phyloP scores from a whole-genome alignment of 495 filamentous ascomycete species.

The Talaromyces stipitatus region DNA sequence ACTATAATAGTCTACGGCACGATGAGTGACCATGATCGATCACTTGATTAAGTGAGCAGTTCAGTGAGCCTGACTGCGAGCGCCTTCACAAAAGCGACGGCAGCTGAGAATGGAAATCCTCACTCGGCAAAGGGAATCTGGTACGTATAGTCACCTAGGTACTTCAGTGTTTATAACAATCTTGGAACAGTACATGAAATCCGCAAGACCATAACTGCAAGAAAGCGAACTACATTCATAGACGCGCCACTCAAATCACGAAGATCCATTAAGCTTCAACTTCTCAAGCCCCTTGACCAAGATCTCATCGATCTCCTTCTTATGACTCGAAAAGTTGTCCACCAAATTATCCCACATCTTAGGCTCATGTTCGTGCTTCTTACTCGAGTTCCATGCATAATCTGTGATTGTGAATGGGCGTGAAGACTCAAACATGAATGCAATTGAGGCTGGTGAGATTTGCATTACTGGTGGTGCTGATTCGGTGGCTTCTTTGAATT shows the following conservation, averaged over 20 bases:
- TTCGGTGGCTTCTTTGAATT: constrained; percentile 54
- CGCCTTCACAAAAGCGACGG: too few species aligned
- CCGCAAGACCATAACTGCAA: not conserved
- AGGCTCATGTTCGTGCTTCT: constrained; percentile 49
- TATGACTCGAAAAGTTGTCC: constrained; percentile 39
- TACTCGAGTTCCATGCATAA: constrained; percentile 43
- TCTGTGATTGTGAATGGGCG: constrained; percentile 45
- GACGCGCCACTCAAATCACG: not conserved
- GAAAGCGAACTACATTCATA: not conserved
- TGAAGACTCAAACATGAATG: constrained; percentile 55
- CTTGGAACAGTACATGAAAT: not conserved
- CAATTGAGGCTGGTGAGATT: constrained; percentile 41
- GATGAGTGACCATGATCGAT: too few species aligned
- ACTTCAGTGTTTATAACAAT: too few species aligned
- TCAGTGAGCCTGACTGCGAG: too few species aligned
- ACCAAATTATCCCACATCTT: constrained; percentile 50
- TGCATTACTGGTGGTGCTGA: constrained; percentile 33
- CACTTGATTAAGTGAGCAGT: too few species aligned
- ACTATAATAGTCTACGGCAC: too few species aligned
- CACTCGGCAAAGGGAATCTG: too few species aligned
- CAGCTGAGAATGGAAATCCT: too few species aligned
- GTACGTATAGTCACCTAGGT: too few species aligned
- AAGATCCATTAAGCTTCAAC: not conserved
- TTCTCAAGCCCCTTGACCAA: constrained; percentile 14
- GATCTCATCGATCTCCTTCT: constrained; percentile 37